Evolutionary conservation across 192 early-diverging fungal species (phyloP).

Genomic region (Coemansia reversa): DNA sequence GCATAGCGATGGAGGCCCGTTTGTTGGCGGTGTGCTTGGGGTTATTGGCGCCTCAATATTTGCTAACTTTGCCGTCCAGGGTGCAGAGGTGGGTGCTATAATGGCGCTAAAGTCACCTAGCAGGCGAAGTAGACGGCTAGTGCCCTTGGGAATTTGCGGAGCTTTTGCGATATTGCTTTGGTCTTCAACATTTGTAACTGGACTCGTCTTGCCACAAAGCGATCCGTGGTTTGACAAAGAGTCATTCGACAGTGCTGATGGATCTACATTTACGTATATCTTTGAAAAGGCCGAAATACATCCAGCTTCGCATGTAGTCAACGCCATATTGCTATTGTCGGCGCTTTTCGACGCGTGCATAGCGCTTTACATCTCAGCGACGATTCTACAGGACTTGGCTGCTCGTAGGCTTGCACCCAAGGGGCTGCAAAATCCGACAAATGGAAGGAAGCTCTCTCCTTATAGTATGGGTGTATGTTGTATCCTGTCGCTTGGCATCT

Average conservation of each 20-base stretch:
- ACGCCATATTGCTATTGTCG: constrained; percentile 13
- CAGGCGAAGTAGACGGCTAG: constrained; percentile 4
- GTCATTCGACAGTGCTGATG: constrained; percentile 6
- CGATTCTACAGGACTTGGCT: constrained; percentile 20
- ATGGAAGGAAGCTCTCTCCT: constrained; percentile 5
- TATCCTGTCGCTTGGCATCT: constrained; percentile 10
- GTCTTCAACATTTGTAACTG: constrained; percentile 22
- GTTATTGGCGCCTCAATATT: constrained; percentile 18
- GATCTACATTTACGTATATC: constrained; percentile 13
- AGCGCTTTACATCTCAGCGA: constrained; percentile 13
- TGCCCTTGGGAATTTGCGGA: constrained; percentile 11
- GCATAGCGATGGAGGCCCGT: constrained; percentile 14
- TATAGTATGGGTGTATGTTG: constrained; percentile 16
- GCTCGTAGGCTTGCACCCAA: constrained; percentile 16
- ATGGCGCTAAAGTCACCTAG: constrained; percentile 18
- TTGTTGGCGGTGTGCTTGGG: constrained; percentile 15
- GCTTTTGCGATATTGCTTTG: constrained; percentile 9
- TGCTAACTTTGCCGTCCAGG: constrained; percentile 21
- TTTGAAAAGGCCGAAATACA: constrained; percentile 16
- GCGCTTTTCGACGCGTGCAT: constrained; percentile 22
- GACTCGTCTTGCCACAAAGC: constrained; percentile 13
- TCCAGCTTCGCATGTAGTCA: constrained; percentile 22
- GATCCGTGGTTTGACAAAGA: constrained; percentile 12
- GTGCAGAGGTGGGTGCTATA: constrained; percentile 10
- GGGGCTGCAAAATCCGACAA: constrained; percentile 4